Evolutionary conservation across 2,329 filamentous ascomycete species (phyloP).

Genomic region (Parafenestella ontariensis): DNA sequence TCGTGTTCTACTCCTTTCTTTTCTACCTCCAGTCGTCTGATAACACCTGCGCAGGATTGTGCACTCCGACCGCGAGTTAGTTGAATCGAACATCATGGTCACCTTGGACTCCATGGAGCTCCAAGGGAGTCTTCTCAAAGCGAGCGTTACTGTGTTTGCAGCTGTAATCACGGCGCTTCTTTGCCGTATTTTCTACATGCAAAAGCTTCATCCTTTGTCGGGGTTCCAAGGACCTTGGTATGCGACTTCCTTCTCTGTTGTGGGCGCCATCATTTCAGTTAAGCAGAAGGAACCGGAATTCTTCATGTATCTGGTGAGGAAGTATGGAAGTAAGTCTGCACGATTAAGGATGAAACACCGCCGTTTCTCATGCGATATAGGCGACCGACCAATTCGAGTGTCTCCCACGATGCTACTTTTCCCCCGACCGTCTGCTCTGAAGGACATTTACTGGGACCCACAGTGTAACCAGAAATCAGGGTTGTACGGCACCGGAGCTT

Average conservation of each 20-base stretch:
- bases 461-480: slow-evolving; percentile 46
- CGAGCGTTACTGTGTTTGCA: slow-evolving; percentile 5
- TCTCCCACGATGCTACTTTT: slow-evolving; percentile 50
- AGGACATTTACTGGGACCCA: slow-evolving; percentile 52
- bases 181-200: slow-evolving; percentile 43
- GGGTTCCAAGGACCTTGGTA: slow-evolving; percentile 54
- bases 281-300: slow-evolving; percentile 37
- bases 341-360: neutral
- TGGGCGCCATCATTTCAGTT: slow-evolving; percentile 35
- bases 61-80: neutral
- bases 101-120: neutral
- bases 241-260: slow-evolving; percentile 44
- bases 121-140: neutral
- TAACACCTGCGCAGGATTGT: neutral
- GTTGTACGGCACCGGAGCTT: slow-evolving; percentile 46
- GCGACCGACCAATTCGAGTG: slow-evolving; percentile 48
- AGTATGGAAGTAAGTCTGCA: slow-evolving; percentile 36
- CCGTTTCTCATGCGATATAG: slow-evolving; percentile 16
- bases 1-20: neutral
- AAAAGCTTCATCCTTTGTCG: slow-evolving; percentile 52
- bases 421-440: slow-evolving; percentile 43
- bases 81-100: neutral
- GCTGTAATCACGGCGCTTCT: slow-evolving; percentile 13
- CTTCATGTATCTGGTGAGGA: slow-evolving; percentile 34
- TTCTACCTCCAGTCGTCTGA: neutral